Conservation (phyloP, 78 protist species). For the Dictyostelium firmibasis region DNA sequence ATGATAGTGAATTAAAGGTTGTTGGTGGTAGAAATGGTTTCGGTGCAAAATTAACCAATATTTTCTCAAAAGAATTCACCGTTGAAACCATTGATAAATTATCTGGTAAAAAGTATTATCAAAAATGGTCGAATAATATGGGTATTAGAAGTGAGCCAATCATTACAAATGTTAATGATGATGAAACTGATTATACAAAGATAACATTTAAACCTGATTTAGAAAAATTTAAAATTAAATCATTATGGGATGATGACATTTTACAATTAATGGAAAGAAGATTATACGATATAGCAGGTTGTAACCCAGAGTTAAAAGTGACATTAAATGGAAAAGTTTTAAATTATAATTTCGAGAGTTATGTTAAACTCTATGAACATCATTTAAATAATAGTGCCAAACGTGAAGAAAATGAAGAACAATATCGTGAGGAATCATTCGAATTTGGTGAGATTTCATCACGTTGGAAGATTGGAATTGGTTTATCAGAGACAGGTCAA, state of each 20-base stretch:
- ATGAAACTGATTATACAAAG: constrained; percentile 70
- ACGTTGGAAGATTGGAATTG: constrained; percentile 78
- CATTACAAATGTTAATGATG: neutral
- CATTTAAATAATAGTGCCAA: neutral
- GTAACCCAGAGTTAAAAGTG: constrained; percentile 66
- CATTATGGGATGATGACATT: constrained; percentile 88
- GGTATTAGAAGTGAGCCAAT: constrained; percentile 46
- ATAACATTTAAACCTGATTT: constrained; percentile 90
- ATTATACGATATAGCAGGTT: constrained; percentile 95
- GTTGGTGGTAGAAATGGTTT: constrained; percentile 90
- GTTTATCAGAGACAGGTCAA: constrained; percentile 12
- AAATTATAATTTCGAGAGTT: constrained; percentile 63
- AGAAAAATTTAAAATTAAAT: constrained; percentile 82
- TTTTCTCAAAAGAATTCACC: constrained; percentile 90
- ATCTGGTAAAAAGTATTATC: constrained; percentile 9
- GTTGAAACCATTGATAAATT: constrained; percentile 84
- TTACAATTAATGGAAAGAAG: constrained; percentile 88
- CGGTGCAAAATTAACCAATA: constrained; percentile 99
- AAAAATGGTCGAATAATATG: constrained; percentile 86
- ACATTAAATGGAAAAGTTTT: constrained; percentile 40
- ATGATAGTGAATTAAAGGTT: constrained; percentile 72
- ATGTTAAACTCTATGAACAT: constrained; percentile 79
- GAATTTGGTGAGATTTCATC: constrained; percentile 14
- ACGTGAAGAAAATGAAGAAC: neutral
- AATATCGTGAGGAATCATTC: neutral